These are phyloP conservation scores for Agaricus subrufescens DNA, from an alignment of 768 basidiomycete genomes.

Conservation along the genomic window DNA sequence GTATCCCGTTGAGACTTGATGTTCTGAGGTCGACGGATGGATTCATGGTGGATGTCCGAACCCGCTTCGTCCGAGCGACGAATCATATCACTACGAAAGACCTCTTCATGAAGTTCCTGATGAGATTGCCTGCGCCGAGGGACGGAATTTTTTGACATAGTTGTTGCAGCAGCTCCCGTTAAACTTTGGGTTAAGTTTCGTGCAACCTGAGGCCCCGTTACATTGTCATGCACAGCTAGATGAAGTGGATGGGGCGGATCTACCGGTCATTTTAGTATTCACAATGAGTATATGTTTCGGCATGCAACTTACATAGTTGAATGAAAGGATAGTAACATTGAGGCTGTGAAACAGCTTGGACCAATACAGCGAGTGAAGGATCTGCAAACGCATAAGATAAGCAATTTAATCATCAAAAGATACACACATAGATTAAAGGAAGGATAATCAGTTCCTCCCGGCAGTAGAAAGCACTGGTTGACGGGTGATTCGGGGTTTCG, in stretches of 20 bases:
- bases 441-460: constrained; percentile 3
- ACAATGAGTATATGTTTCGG: neutral
- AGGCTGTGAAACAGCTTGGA: neutral
- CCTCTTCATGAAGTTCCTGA: constrained; percentile 5
- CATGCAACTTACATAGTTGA: neutral
- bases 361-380: constrained; percentile 16
- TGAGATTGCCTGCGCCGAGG: neutral
- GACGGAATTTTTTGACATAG: neutral
- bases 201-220: neutral
- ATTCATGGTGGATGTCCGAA: neutral
- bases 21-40: neutral
- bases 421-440: constrained; percentile 12
- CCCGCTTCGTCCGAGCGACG: neutral
- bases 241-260: constrained; percentile 6
- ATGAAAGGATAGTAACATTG: constrained; percentile 2
- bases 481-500: neutral
- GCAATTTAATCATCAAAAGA: neutral
- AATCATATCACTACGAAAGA: neutral
- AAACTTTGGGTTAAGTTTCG: neutral
- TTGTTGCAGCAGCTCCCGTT: neutral
- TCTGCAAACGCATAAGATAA: constrained; percentile 19
- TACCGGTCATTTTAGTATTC: neutral
- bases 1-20: neutral
- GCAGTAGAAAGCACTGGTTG: neutral
- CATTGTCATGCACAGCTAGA: neutral